These are phyloP conservation scores for Pseudonectria buxi DNA, from an alignment of 2,329 filamentous ascomycete genomes.

Conservation along the genomic window DNA sequence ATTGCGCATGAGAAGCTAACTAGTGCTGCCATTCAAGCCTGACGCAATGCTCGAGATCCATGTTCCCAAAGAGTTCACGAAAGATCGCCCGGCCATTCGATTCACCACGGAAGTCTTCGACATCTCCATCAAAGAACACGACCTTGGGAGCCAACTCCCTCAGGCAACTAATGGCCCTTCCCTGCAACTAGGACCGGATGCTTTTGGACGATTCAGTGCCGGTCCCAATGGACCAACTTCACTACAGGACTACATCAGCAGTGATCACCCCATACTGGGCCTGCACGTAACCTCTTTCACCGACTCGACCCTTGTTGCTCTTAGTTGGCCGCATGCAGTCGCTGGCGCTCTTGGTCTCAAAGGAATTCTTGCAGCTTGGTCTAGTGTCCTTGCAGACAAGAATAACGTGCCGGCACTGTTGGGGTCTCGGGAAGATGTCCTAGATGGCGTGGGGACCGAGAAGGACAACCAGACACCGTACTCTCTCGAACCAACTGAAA, in stretches of 20 bases:
- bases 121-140: conserved; percentile 32
- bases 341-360: conserved; percentile 2
- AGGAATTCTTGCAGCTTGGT: neutral
- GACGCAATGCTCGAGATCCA: conserved; percentile 28
- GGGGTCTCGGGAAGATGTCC: no score
- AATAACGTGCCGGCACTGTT: no score
- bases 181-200: conserved; percentile 9
- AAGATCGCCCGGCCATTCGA: conserved; percentile 29
- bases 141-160: conserved; percentile 31
- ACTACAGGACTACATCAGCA: conserved; percentile 33
- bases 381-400: no score
- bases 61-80: conserved; percentile 22
- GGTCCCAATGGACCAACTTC: conserved; percentile 11
- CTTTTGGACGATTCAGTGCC: conserved; percentile 12
- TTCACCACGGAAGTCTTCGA: conserved; percentile 32
- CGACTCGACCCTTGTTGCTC: conserved; percentile 41
- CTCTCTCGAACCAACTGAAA: no score
- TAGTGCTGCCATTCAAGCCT: no score
- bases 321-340: conserved; percentile 37
- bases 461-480: no score
- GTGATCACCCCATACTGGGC: conserved; percentile 38
- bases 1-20: no score
- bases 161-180: conserved; percentile 12
- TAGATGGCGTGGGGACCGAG: no score
- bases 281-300: conserved; percentile 42